Conservation (phyloP, 108 stramenopile species). For the Nitzschia palea region DNA sequence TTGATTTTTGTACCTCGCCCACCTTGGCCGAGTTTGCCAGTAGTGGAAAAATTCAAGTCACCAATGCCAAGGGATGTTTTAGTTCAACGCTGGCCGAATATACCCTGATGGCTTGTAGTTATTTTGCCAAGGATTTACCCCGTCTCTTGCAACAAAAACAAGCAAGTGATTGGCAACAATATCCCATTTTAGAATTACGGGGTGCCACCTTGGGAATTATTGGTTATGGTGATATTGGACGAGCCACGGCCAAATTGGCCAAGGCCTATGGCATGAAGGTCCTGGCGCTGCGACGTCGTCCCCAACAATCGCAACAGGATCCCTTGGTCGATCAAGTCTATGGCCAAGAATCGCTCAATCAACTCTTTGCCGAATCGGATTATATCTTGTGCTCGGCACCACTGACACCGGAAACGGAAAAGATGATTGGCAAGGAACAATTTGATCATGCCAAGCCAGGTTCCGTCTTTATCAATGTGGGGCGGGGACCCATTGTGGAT, state of each 20-base stretch:
- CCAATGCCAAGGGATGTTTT: slow-evolving; percentile 91
- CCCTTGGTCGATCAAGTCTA: slow-evolving; percentile 63
- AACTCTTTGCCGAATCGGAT: slow-evolving; percentile 64
- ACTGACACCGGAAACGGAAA: slow-evolving; percentile 70
- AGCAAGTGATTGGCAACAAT: slow-evolving; percentile 66
- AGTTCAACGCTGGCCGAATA: slow-evolving; percentile 90
- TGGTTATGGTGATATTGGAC: slow-evolving; percentile 92
- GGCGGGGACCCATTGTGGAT: slow-evolving; percentile 88
- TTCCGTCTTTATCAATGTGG: slow-evolving; percentile 87
- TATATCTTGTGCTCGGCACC: slow-evolving; percentile 81
- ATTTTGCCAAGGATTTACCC: slow-evolving; percentile 93
- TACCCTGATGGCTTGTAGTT: slow-evolving; percentile 79
- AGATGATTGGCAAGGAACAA: slow-evolving; percentile 57
- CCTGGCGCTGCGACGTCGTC: slow-evolving; percentile 69
- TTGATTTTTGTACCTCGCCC: slow-evolving; percentile 67
- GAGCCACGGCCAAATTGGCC: slow-evolving; percentile 73
- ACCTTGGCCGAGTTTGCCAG: slow-evolving; percentile 31
- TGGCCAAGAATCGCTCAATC: slow-evolving; percentile 44
- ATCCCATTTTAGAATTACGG: slow-evolving; percentile 66
- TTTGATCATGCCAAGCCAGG: slow-evolving; percentile 65
- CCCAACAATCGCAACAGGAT: slow-evolving; percentile 43
- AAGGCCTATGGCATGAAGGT: slow-evolving; percentile 86
- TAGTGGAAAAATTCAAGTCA: slow-evolving; percentile 47
- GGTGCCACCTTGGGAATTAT: slow-evolving; percentile 85
- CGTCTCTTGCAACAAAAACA: slow-evolving; percentile 75